phyloP scores from a whole-genome alignment of 1,139 yeast genomes.

The Taphrina communis region DNA sequence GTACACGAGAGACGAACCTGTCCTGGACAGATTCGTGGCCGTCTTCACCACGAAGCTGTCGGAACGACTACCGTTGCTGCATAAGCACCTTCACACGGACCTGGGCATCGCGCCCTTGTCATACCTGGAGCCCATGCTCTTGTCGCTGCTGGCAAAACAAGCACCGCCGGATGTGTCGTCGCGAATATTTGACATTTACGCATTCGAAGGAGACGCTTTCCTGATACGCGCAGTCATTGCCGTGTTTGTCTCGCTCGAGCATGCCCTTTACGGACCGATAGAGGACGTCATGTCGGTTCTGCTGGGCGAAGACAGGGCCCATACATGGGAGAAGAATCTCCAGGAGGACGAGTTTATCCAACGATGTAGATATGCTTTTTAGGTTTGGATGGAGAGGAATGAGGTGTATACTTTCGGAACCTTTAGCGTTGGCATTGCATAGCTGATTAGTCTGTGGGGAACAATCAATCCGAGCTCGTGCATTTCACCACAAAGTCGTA shows the following conservation, averaged over 20 bases:
- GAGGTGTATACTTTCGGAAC: neutral
- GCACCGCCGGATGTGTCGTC: conserved; percentile 53
- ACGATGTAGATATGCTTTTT: conserved; percentile 28
- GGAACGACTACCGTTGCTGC: conserved; percentile 57
- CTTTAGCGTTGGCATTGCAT: conserved; percentile 17
- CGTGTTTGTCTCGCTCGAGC: conserved; percentile 58
- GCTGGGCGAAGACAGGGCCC: conserved; percentile 26
- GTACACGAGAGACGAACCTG: conserved; percentile 50
- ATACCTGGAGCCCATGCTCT: conserved; percentile 53
- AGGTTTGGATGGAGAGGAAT: conserved; percentile 18
- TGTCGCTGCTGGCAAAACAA: conserved; percentile 53
- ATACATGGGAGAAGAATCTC: conserved; percentile 33
- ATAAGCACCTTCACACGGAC: conserved; percentile 58
- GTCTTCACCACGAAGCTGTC: conserved; percentile 59
- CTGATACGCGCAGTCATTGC: conserved; percentile 60
- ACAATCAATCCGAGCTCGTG: neutral
- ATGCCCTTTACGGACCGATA: conserved; percentile 61
- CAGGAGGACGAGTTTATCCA: conserved; percentile 26
- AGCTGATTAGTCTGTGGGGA: neutral
- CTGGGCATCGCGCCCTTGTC: conserved; percentile 52
- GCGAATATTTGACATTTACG: conserved; percentile 61
- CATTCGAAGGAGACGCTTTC: conserved; percentile 67
- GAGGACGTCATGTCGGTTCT: conserved; percentile 56
- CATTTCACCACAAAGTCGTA: conserved; percentile 45
- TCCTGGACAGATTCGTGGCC: conserved; percentile 51